Conservation (phyloP, 352 stramenopile genomes). For the Pythium myriotylum region DNA sequence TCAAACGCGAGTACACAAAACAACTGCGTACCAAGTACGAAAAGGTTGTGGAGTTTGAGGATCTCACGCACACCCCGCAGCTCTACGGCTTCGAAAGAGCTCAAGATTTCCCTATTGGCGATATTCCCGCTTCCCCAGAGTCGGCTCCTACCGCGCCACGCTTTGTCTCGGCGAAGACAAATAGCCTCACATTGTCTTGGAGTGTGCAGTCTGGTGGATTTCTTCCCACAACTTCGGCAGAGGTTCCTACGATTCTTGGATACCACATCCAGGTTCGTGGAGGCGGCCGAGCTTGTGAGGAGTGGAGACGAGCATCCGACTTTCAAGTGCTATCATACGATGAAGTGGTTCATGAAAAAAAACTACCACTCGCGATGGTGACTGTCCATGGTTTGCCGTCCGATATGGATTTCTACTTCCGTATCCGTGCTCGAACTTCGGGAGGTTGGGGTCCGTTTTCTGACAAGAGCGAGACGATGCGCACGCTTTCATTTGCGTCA, state of each 20-base stretch:
- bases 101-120: conserved; percentile 47
- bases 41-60: conserved; percentile 49
- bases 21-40: conserved; percentile 67
- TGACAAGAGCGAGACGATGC: conserved; percentile 30
- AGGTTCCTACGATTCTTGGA: conserved; percentile 54
- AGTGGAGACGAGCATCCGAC: conserved; percentile 54
- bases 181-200: conserved; percentile 58
- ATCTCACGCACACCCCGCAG: conserved; percentile 57
- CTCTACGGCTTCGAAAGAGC: conserved; percentile 29
- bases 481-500: conserved; percentile 41
- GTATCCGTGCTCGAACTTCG: conserved; percentile 51
- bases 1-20: conserved; percentile 54
- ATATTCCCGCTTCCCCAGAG: conserved; percentile 44
- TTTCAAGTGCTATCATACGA: conserved; percentile 66
- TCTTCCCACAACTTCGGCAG: conserved; percentile 15
- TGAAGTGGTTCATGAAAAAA: conserved; percentile 35
- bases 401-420: conserved; percentile 64
- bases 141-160: conserved; percentile 34
- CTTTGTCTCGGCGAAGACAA: conserved; percentile 40
- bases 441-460: conserved; percentile 75
- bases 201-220: conserved; percentile 9
- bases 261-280: conserved; percentile 65
- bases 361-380: conserved; percentile 30
- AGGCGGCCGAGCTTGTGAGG: conserved; percentile 43
- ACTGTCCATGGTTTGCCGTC: conserved; percentile 40